These are phyloP conservation scores for Pseudoneurospora amorphoporcata DNA, from an alignment of 495 filamentous ascomycete species.

Conservation along the genomic window DNA sequence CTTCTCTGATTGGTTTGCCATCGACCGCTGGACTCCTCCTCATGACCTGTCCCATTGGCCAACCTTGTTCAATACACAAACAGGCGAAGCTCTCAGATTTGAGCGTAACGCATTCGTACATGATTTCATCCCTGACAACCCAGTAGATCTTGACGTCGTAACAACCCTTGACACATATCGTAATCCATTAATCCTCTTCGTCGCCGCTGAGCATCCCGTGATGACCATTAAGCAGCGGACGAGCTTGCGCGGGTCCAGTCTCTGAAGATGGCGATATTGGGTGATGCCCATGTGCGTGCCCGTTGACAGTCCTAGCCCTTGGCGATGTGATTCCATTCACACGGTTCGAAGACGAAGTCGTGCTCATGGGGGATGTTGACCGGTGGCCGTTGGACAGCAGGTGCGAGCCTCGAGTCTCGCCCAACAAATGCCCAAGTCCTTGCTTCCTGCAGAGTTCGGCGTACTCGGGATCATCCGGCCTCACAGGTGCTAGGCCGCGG, in stretches of 20 bases:
- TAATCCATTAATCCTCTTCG: neutral
- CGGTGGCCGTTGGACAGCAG: conserved; percentile 26
- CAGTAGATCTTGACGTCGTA: neutral
- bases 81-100: neutral
- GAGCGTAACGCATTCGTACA: neutral
- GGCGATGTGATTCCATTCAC: neutral
- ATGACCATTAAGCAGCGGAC: conserved; percentile 20
- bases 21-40: neutral
- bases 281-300: conserved; percentile 9
- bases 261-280: conserved; percentile 25
- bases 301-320: conserved; percentile 9
- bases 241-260: conserved; percentile 17
- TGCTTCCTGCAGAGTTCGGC: conserved; percentile 35
- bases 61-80: neutral
- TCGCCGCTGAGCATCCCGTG: conserved; percentile 12
- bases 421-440: conserved; percentile 29
- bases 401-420: conserved; percentile 9
- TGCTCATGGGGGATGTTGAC: conserved; percentile 15
- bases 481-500: conserved; percentile 32
- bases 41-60: neutral
- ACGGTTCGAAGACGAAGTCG: conserved; percentile 3
- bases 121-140: neutral
- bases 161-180: neutral
- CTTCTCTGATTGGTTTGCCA: neutral
- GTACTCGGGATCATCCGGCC: conserved; percentile 38